Percentiles rank a stretch among this genome's conserved stretches.
These are phyloP conservation scores for Beauveria sp. DNA, from an alignment of 2,329 filamentous ascomycete species.

Conservation along the genomic window DNA sequence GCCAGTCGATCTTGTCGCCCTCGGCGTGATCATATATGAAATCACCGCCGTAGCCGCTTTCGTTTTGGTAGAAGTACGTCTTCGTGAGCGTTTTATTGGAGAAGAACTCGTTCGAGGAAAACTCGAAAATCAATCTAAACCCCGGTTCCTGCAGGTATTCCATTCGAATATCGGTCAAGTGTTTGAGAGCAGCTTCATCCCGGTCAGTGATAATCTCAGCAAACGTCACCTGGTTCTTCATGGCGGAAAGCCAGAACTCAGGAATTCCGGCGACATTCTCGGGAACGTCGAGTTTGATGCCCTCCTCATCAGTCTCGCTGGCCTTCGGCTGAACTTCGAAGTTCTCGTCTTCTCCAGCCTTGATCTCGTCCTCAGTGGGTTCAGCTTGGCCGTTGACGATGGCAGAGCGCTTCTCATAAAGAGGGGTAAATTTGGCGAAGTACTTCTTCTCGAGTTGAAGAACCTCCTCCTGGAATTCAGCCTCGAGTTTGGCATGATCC, in stretches of 20 bases:
- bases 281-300: constrained; percentile 48
- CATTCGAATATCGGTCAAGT: constrained; percentile 90
- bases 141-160: constrained; percentile 98
- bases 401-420: constrained; percentile 88
- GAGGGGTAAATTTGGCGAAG: constrained; percentile 95
- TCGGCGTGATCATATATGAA: constrained; percentile 99
- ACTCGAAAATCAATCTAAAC: constrained; percentile 97
- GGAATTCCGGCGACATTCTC: constrained; percentile 71
- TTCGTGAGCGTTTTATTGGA: constrained; percentile 95
- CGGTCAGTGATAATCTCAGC: constrained; percentile 98
- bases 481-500: constrained; percentile 96
- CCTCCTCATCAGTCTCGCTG: constrained; percentile 57
- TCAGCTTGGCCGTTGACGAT: constrained; percentile 86
- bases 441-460: constrained; percentile 99
- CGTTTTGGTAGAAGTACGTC: constrained; percentile 98
- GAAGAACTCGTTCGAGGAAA: constrained; percentile 92
- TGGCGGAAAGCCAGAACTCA: constrained; percentile 98
- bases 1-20: constrained; percentile 97
- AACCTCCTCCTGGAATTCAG: constrained; percentile 97
- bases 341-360: constrained; percentile 74
- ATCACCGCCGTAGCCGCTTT: constrained; percentile 96
- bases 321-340: constrained; percentile 67
- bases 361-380: constrained; percentile 79
- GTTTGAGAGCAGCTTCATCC: constrained; percentile 88
- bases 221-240: constrained; percentile 98